Percentiles rank a stretch among this genome's conserved stretches.
phyloP scores from a whole-genome alignment of 179 eudicot genomes.

The Beta lomatogona region DNA sequence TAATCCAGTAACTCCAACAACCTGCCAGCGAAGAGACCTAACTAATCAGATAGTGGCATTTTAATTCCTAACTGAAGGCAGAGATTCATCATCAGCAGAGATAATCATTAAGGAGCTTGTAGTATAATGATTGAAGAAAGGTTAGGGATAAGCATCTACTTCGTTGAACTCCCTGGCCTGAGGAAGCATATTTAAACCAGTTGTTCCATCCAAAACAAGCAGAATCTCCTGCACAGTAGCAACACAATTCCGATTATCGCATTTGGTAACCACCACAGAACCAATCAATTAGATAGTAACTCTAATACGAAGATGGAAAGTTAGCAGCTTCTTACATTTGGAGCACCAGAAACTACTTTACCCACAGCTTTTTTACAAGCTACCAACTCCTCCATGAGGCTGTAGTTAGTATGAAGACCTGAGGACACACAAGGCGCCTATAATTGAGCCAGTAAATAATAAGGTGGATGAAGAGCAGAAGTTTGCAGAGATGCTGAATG shows the following conservation, averaged over 20 bases:
- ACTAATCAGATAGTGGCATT: conserved; percentile 4
- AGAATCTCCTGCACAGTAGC: conserved; percentile 65
- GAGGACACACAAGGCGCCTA: conserved; percentile 17
- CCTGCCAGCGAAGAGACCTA: conserved; percentile 44
- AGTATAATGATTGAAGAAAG: not conserved
- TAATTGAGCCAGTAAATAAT: conserved; percentile 18
- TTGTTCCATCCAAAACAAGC: conserved; percentile 93
- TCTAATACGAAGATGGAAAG: not conserved
- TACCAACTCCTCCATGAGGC: conserved; percentile 93
- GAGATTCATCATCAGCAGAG: not conserved
- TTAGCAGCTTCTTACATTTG: conserved; percentile 59
- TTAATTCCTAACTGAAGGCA: not conserved
- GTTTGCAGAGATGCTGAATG: conserved; percentile 15
- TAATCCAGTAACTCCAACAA: conserved; percentile 90
- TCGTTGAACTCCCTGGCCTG: conserved; percentile 98
- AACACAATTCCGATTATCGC: not conserved
- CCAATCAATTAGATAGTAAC: not conserved
- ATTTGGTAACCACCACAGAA: not conserved
- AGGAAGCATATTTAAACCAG: conserved; percentile 99
- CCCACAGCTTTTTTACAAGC: conserved; percentile 80
- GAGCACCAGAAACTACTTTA: conserved; percentile 84
- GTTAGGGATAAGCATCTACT: conserved; percentile 36
- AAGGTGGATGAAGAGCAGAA: conserved; percentile 5
- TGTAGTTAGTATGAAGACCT: conserved; percentile 97
- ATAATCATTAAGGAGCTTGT: conserved; percentile 1